Evolutionary conservation across 2,329 filamentous ascomycete genomes (phyloP).

Genomic region (Botryosphaeria dothidea): DNA sequence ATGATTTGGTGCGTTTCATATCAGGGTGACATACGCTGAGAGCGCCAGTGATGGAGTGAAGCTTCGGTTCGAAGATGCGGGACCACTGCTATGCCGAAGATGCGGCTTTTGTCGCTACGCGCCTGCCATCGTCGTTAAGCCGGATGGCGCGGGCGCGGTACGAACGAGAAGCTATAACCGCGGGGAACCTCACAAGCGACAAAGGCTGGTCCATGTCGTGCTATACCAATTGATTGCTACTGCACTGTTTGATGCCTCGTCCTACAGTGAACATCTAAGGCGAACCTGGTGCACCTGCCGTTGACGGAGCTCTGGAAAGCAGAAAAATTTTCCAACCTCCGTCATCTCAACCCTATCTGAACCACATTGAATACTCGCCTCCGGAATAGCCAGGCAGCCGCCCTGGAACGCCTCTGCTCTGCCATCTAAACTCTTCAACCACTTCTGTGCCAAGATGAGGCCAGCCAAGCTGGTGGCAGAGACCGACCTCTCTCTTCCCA

Average conservation of each 20-base stretch:
- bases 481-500: conserved; percentile 31
- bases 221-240: neutral
- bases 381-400: neutral
- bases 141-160: neutral
- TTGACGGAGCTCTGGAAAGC: neutral
- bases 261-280: neutral
- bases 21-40: conserved; percentile 48
- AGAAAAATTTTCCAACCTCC: conserved; percentile 6
- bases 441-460: conserved; percentile 3
- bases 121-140: no score
- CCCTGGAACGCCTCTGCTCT: neutral
- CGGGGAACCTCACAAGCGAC: neutral
- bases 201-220: neutral
- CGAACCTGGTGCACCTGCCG: neutral
- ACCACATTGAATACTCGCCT: neutral
- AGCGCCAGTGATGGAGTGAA: no score
- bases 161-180: neutral
- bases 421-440: neutral
- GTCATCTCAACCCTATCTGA: neutral
- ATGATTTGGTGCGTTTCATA: conserved; percentile 54
- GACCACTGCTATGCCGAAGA: no score
- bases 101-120: no score
- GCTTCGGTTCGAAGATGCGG: neutral
- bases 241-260: neutral
- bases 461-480: conserved; percentile 19